Conservation (phyloP, 768 basidiomycete genomes). For the Omphalotus guepiniiformis region DNA sequence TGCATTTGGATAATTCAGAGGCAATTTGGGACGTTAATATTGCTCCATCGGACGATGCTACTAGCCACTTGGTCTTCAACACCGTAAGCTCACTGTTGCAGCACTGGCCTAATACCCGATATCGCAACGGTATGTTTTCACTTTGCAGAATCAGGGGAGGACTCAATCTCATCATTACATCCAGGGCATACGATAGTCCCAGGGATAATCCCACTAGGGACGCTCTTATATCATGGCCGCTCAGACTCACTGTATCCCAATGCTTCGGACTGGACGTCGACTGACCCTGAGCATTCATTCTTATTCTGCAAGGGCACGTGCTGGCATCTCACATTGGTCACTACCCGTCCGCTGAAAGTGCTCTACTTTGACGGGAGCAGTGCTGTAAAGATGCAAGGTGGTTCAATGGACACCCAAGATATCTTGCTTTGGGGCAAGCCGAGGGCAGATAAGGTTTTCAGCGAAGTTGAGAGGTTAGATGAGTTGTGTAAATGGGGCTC, state of each 20-base stretch:
- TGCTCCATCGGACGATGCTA: slow-evolving; percentile 18
- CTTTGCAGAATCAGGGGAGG: neutral
- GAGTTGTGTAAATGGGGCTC: slow-evolving; percentile 42
- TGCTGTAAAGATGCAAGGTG: slow-evolving; percentile 36
- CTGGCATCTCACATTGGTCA: slow-evolving; percentile 35
- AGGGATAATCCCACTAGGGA: slow-evolving; percentile 14
- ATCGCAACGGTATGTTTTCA: slow-evolving; percentile 28
- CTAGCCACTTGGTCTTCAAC: slow-evolving; percentile 22
- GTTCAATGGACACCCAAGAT: slow-evolving; percentile 45
- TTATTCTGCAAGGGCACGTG: slow-evolving; percentile 30
- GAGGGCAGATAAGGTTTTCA: slow-evolving; percentile 11
- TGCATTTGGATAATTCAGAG: too few relatives aligned
- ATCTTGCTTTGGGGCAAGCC: slow-evolving; percentile 38
- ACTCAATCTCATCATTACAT: slow-evolving; percentile 4
- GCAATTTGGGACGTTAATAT: slow-evolving; percentile 18
- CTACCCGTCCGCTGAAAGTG: slow-evolving; percentile 36
- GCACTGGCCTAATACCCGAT: slow-evolving; percentile 34
- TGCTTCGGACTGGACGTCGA: slow-evolving; percentile 17
- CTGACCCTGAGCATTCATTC: slow-evolving; percentile 22
- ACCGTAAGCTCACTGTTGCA: slow-evolving; percentile 24
- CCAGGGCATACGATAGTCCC: slow-evolving; percentile 20
- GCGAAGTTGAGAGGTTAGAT: slow-evolving; percentile 32
- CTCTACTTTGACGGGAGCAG: slow-evolving; percentile 53
- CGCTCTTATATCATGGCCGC: slow-evolving; percentile 19
- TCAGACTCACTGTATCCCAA: slow-evolving; percentile 9